Conservation (phyloP, 1,284 basidiomycete genomes). For the Megacollybia platyphylla region DNA sequence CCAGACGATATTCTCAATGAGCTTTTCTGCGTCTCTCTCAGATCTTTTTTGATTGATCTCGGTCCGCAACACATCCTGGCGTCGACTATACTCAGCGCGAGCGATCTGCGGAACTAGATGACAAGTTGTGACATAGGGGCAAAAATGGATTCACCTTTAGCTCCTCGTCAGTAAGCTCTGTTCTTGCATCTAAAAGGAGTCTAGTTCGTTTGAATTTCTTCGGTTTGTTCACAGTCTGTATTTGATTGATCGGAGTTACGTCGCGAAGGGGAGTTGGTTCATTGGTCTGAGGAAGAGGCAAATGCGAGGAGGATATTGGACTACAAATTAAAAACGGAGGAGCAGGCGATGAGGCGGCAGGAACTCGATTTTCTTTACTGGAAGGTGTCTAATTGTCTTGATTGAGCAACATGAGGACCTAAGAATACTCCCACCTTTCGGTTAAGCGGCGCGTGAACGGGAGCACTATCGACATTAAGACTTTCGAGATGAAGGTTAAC, state of each 20-base stretch:
- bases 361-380: conserved; percentile 9
- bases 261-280: conserved; percentile 15
- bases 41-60: conserved; percentile 37
- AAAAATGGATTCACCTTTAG: conserved; percentile 34
- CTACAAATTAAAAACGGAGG: conserved; percentile 10
- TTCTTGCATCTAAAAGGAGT: conserved; percentile 47
- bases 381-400: neutral
- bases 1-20: conserved; percentile 55
- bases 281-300: conserved; percentile 25
- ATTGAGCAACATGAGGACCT: neutral
- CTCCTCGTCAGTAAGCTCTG: conserved; percentile 69
- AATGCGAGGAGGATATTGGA: conserved; percentile 19
- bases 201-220: conserved; percentile 25
- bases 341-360: conserved; percentile 6
- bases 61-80: conserved; percentile 39
- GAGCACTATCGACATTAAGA: neutral
- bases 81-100: conserved; percentile 53
- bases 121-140: neutral
- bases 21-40: conserved; percentile 39
- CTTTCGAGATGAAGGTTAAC: neutral
- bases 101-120: conserved; percentile 28
- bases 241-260: conserved; percentile 15
- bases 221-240: neutral
- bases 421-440: neutral
- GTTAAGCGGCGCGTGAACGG: neutral